phyloP scores from a whole-genome alignment of 176 grass and related monocot genomes.

The Eremochloa ophiuroides region DNA sequence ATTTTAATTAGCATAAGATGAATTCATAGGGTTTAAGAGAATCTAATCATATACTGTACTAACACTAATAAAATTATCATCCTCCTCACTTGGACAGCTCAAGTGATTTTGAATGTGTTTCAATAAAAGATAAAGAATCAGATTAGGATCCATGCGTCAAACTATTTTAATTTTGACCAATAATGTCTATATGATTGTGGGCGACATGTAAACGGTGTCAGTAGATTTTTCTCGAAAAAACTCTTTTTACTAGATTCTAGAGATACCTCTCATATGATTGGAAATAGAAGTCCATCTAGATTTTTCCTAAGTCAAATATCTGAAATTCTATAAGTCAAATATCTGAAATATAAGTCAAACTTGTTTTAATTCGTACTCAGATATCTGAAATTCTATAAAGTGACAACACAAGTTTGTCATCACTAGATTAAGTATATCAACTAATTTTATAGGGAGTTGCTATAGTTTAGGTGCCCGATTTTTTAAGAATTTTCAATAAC shows the following conservation, averaged over 20 bases:
- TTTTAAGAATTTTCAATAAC: no score
- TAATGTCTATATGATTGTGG: neutral
- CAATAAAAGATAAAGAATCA: neutral
- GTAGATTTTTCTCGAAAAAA: neutral
- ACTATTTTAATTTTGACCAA: neutral
- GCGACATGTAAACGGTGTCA: neutral
- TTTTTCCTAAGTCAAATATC: neutral
- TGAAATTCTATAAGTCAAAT: neutral
- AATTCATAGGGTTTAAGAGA: neutral
- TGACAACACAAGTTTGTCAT: neutral
- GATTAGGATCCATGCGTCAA: neutral
- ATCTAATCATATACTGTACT: neutral
- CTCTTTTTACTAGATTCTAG: neutral
- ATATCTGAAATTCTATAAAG: no score
- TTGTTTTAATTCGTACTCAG: no score
- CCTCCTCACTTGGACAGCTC: neutral
- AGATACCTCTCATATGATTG: neutral
- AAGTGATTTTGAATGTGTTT: neutral
- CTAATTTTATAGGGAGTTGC: neutral
- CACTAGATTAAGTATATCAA: neutral
- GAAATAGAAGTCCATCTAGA: neutral
- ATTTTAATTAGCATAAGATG: slow-evolving; percentile 28
- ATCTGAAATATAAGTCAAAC: no score
- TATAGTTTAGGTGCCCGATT: no score
- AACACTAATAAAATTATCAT: neutral